Base-by-base conservation (phyloP, 495 filamentous ascomycete genomes). In the Hypoxylon lienhwacheense region DNA sequence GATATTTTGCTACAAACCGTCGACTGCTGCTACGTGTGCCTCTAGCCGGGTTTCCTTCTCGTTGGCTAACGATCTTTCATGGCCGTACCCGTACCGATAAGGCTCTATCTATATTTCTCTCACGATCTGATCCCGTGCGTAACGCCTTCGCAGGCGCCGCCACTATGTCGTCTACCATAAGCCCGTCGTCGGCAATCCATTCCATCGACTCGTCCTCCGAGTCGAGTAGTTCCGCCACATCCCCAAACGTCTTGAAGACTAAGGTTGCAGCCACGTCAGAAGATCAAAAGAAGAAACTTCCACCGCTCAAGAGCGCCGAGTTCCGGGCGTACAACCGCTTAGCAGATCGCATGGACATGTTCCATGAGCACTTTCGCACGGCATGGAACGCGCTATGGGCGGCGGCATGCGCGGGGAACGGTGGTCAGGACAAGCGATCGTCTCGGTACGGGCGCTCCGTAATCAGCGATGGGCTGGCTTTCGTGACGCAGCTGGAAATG, bases 311-410 rank as follows among this genome's bases (percentile, higher is more conserved):
- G 21, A 47, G 51, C 10, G 52, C 52, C 37, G 58, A 61, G n/a
- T 88, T 87, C 53, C 64, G 73, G 15, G 62, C 67, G 21, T 93
- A 88, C 66, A 91, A 92, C 70, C 77, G 79, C 10, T 68, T 91
- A 55, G 83, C 89, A 1, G 86, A 87, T 58, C 76, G 81, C 41
- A 96, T 96, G 89, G 82, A 92, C 20, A 73, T 79, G 24, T 88
- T 85, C 84, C 90, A 95, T 72, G 82, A 85, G 53, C 78, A 87
- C 71, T 93, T 93, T 75, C 85, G 88, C 14, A 65, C 75, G 34
- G 76, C 81, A 11, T 95, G 88, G 87, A 86, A 81, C 35, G 60
- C 78, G 5, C 77, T 95, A 35, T 82, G 85, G 69, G 72, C 69
- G 19, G 84, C 87, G 22, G 81, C 76, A 64, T 69, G 65, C 11